Evolutionary conservation across 306 rosid genomes (phyloP), one percentile per base, ranked within the genome.

Genomic region (Prosopis cineraria): DNA sequence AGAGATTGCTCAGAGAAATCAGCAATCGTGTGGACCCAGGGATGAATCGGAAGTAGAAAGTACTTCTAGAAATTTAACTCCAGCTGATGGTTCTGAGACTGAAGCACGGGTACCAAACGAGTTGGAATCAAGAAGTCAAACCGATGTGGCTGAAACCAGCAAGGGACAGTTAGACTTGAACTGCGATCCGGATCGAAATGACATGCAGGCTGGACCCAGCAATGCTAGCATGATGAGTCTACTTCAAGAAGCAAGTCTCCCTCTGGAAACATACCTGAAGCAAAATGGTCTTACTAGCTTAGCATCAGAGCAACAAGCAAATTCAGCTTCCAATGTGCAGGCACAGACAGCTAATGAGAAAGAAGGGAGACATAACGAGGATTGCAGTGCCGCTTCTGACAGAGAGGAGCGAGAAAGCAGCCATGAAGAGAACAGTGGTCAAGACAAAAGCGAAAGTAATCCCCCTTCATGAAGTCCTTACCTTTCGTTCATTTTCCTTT

Each of bases 271-370:
- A 2, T 93, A 93, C 80, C 82, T 95, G 79, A 92, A 93, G 84
- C 91, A 91, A 86, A 95, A 91, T 73, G 99, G 99, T 55, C 93
- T 93, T 52, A 67, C 92, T 41, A 95, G 98, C 88, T 87, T 95
- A 89, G 76, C 81, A 44, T 67, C 91, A 7, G 97, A 94, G 76
- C 95, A 89, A 77, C 93, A 83, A 83, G 81, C 89, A 62, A 89
- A 89, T 75, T 84, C 95, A 27, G 74, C 90, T 10, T 87, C 98
- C 65, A 86, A 80, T 43, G 84, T 70, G 48, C 90, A 80, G 48
- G 81, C 85, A 6, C 91, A 89, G 74, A 88, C 84, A 24, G 58
- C 85, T 17, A 86, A 89, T 27, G 97, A 87, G 73, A 84, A 89
- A 5, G 98, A 89, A 76, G 97, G 84, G 66, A 88, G 76, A 78